Percentiles rank a stretch among this genome's conserved stretches.
phyloP scores from a whole-genome alignment of 1,139 yeast genomes.

The Lodderomyces pseudojiufengensis region DNA sequence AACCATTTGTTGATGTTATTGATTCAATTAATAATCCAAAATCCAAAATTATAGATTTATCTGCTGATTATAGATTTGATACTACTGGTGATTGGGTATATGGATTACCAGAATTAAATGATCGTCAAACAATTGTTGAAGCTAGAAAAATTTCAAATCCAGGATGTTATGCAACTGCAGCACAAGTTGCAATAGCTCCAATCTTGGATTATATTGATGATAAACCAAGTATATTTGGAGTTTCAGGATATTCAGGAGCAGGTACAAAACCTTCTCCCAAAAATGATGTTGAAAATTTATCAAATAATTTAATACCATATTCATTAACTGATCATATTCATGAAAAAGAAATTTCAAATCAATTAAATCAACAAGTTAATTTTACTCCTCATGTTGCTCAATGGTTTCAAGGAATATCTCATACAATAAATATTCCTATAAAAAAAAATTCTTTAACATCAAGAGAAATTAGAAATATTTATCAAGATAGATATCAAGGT shows the following conservation, averaged over 20 bases:
- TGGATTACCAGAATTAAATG: conserved; percentile 83
- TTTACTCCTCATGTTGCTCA: conserved; percentile 97
- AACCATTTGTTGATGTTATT: conserved; percentile 94
- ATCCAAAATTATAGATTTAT: conserved; percentile 83
- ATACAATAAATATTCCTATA: conserved; percentile 87
- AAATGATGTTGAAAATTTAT: conserved; percentile 72
- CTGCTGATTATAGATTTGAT: conserved; percentile 96
- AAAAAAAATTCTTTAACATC: conserved; percentile 65
- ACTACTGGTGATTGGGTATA: conserved; percentile 84
- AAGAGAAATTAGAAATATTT: conserved; percentile 78
- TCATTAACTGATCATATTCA: conserved; percentile 95
- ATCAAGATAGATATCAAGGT: conserved; percentile 83
- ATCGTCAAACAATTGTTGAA: conserved; percentile 60
- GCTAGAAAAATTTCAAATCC: conserved; percentile 92
- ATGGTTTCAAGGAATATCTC: conserved; percentile 98
- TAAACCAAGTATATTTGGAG: conserved; percentile 85
- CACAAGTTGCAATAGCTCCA: conserved; percentile 91
- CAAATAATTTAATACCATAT: conserved; percentile 88
- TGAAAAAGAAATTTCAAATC: conserved; percentile 84
- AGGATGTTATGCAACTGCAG: conserved; percentile 98
- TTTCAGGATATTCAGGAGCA: conserved; percentile 98
- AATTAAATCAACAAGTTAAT: conserved; percentile 74
- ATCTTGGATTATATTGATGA: conserved; percentile 60
- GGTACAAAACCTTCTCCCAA: conserved; percentile 98
- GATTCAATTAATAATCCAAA: conserved; percentile 56